phyloP scores from a whole-genome alignment of 805 yeast species.

The Monosporozyma aerobia region DNA sequence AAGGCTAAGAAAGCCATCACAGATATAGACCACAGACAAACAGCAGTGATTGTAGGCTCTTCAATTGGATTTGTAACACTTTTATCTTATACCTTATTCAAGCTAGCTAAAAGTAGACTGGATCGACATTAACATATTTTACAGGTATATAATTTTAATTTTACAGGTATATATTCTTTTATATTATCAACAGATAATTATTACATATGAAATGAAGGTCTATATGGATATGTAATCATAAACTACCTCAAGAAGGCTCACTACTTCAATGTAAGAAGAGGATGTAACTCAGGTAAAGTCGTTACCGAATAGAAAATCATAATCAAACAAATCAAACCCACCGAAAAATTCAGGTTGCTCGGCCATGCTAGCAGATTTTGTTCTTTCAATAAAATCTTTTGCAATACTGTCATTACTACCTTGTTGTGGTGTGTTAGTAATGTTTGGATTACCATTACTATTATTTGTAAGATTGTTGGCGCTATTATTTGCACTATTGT shows the following conservation, averaged over 20 bases:
- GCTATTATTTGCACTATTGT: neutral
- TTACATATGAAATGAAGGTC: neutral
- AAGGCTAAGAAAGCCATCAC: slow-evolving; percentile 39
- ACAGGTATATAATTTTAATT: neutral
- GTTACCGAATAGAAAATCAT: slow-evolving; percentile 22
- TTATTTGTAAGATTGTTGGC: neutral
- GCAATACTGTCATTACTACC: neutral
- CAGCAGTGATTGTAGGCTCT: slow-evolving; percentile 52
- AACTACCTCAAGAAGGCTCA: neutral
- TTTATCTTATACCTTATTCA: slow-evolving; percentile 56
- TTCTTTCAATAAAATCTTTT: slow-evolving; percentile 3
- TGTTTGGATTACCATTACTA: neutral
- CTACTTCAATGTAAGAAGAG: neutral
- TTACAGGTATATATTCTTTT: neutral
- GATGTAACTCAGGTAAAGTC: slow-evolving; percentile 9
- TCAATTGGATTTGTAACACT: slow-evolving; percentile 59
- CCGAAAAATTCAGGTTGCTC: slow-evolving; percentile 21
- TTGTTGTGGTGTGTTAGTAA: neutral
- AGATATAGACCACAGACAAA: slow-evolving; percentile 42
- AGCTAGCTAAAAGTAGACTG: slow-evolving; percentile 19
- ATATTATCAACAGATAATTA: neutral
- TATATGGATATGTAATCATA: neutral
- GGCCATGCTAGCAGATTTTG: neutral
- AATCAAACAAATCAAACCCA: slow-evolving; percentile 25
- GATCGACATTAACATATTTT: neutral